phyloP scores from a whole-genome alignment of 2,329 filamentous ascomycete genomes.

The Nothophoma quercina region DNA sequence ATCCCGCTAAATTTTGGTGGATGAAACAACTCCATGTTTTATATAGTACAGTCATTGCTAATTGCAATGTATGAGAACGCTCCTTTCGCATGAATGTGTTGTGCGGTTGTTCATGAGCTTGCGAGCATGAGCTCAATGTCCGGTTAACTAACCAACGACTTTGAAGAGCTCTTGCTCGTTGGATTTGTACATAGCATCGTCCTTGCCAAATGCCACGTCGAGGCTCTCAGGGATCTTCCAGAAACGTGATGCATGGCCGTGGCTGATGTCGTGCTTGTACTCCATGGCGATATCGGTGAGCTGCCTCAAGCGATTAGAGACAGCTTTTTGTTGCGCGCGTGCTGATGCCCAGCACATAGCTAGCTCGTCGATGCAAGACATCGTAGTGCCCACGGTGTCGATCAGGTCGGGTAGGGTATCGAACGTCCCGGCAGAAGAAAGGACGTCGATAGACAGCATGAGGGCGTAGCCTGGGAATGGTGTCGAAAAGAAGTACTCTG shows the following conservation, averaged over 20 bases:
- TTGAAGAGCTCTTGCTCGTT: constrained; percentile 40
- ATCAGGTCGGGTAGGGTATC: constrained; percentile 59
- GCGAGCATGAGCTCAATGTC: constrained; percentile 12
- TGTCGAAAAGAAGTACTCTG: constrained; percentile 55
- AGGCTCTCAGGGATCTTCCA: constrained; percentile 48
- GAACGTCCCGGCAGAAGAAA: constrained; percentile 64
- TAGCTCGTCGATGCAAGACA: constrained; percentile 64
- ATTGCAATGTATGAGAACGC: background rate
- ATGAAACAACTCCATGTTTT: background rate
- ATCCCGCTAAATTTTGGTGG: background rate
- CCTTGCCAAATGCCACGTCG: constrained; percentile 52
- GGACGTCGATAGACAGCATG: constrained; percentile 70
- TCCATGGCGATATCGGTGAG: constrained; percentile 53
- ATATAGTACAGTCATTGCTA: constrained; percentile 7
- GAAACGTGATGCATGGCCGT: constrained; percentile 45
- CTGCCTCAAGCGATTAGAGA: constrained; percentile 57
- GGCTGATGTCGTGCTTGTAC: constrained; percentile 40
- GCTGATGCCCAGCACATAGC: constrained; percentile 67
- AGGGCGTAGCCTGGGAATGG: constrained; percentile 70
- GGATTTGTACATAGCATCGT: constrained; percentile 55
- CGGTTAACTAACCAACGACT: constrained; percentile 34
- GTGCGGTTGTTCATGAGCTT: background rate
- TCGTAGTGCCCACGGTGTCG: constrained; percentile 61
- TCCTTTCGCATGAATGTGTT: background rate
- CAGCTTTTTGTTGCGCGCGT: constrained; percentile 58